Percentiles rank a stretch among this genome's conserved stretches.
phyloP scores from a whole-genome alignment of 2,329 filamentous ascomycete genomes.

The Penicillium corylophilum region DNA sequence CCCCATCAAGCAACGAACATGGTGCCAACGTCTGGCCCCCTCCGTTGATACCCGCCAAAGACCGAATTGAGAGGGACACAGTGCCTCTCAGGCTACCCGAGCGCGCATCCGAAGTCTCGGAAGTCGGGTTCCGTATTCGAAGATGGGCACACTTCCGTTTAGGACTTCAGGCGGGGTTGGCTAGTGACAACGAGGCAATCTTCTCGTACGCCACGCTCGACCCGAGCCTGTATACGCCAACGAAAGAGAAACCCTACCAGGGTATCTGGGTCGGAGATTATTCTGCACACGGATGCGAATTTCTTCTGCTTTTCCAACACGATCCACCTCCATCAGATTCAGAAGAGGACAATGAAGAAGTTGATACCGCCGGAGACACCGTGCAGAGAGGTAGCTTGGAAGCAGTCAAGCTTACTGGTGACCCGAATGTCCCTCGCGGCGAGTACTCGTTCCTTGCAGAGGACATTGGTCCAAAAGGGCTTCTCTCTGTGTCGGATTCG shows the following conservation, averaged over 20 bases:
- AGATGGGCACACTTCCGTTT: conserved; percentile 69
- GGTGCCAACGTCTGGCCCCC: conserved; percentile 72
- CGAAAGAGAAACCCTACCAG: conserved; percentile 74
- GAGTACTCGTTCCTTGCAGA: conserved; percentile 78
- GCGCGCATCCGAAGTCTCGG: conserved; percentile 58
- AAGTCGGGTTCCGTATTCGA: conserved; percentile 70
- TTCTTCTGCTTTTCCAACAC: conserved; percentile 76
- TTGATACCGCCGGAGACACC: conserved; percentile 34
- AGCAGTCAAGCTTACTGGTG: conserved; percentile 88
- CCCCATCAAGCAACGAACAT: conserved; percentile 42
- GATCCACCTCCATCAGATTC: conserved; percentile 37
- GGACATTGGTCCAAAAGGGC: conserved; percentile 68
- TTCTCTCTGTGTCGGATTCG: conserved; percentile 64
- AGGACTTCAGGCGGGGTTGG: conserved; percentile 20
- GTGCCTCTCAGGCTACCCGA: conserved; percentile 35
- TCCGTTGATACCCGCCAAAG: conserved; percentile 61
- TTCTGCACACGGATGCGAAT: conserved; percentile 82
- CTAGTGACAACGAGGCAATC: conserved; percentile 46
- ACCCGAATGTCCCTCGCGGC: conserved; percentile 83
- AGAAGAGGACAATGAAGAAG: conserved; percentile 45
- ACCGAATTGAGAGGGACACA: conserved; percentile 54
- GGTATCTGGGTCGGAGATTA: conserved; percentile 95
- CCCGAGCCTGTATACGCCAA: conserved; percentile 74
- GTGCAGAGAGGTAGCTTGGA: conserved; percentile 68
- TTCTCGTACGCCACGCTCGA: conserved; percentile 72